Evolutionary conservation across 208 protist species (phyloP).

Genomic region (Vickermania spadyakhi): DNA sequence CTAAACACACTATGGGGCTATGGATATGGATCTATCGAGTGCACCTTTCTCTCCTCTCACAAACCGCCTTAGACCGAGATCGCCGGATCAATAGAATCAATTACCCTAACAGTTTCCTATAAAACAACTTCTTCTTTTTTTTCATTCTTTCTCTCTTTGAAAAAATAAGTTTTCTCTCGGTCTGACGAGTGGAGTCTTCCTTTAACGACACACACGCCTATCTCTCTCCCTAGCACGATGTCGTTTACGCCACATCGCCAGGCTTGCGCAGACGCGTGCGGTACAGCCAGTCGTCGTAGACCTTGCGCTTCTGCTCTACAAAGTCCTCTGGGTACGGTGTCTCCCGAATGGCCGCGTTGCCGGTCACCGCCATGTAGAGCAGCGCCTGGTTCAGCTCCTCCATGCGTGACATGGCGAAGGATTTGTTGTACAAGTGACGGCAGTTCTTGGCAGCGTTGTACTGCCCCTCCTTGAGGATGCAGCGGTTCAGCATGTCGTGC

Average conservation of each 20-base stretch:
- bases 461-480: conserved; percentile 69
- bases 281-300: conserved; percentile 83
- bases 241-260: conserved; percentile 41
- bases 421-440: conserved; percentile 69
- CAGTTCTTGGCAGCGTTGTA: conserved; percentile 88
- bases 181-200: too few relatives aligned
- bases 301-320: conserved; percentile 80
- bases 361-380: conserved; percentile 82
- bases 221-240: too few relatives aligned
- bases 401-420: conserved; percentile 75
- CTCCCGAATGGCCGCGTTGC: conserved; percentile 75
- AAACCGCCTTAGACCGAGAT: too few relatives aligned
- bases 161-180: too few relatives aligned
- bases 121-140: too few relatives aligned
- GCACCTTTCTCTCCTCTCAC: too few relatives aligned
- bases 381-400: conserved; percentile 76
- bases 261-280: conserved; percentile 79
- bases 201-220: too few relatives aligned
- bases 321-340: conserved; percentile 78
- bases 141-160: too few relatives aligned
- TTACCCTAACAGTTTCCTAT: too few relatives aligned
- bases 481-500: conserved; percentile 68
- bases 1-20: too few relatives aligned
- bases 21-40: too few relatives aligned
- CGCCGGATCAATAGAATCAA: too few relatives aligned